Percentiles rank a stretch among this genome's conserved stretches.
phyloP scores from a whole-genome alignment of 495 filamentous ascomycete species.

The Staphylotrichum longicolle region DNA sequence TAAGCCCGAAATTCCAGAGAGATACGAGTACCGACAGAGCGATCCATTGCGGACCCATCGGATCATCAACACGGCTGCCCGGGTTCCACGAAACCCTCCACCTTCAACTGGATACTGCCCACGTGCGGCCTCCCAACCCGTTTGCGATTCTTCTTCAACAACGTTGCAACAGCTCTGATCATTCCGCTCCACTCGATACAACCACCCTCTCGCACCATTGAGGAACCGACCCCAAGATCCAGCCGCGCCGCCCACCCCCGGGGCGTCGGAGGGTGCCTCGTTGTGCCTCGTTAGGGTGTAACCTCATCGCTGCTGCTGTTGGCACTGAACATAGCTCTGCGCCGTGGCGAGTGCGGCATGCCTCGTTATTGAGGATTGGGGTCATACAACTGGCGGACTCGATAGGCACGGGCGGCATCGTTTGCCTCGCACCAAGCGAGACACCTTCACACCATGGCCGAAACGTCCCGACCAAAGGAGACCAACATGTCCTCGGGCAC shows the following conservation, averaged over 20 bases:
- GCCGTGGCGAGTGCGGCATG: conserved; percentile 18
- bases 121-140: no score
- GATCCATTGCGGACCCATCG: no score
- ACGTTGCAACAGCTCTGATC: no score
- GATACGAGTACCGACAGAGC: no score
- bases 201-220: neutral
- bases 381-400: conserved; percentile 11
- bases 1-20: no score
- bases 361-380: conserved; percentile 22
- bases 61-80: no score
- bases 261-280: neutral
- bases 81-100: no score
- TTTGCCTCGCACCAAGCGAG: neutral
- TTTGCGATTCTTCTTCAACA: no score
- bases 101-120: no score
- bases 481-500: conserved; percentile 28
- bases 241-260: conserved; percentile 5
- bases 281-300: neutral
- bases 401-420: conserved; percentile 12
- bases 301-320: neutral
- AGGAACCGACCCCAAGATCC: neutral
- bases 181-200: neutral
- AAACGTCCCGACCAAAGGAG: conserved; percentile 25
- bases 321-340: neutral
- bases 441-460: conserved; percentile 33